Base-by-base conservation (phyloP, 768 basidiomycete genomes). In the Rhodotorula babjevae region DNA sequence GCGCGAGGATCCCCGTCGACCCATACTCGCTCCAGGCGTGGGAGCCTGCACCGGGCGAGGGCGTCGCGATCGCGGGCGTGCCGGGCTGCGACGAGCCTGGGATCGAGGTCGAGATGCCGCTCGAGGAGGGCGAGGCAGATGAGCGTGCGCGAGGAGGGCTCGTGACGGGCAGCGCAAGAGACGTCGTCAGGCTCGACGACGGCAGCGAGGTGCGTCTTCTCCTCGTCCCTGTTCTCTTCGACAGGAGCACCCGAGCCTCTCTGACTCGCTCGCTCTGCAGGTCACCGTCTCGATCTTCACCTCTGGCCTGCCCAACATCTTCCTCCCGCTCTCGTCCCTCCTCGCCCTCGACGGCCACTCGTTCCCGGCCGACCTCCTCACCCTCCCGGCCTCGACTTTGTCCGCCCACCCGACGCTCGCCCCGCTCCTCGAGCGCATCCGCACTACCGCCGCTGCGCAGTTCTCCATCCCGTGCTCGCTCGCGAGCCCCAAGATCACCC, bases 251-350 rank as follows among this genome's bases (percentile, higher is more conserved):
- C 50, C 6, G 23, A 9, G 6, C 25, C 19, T 44, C 53, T 29
- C 21, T 18, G 2, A 31, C 29, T 40, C 12, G 29, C 1, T n/a
- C 2, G 3, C 9, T 15, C 23, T 25, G 15, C 73, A 75, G 73
- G 53, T 76, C 49, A 33, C 57, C 36, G 53, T 74, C 31, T 76
- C 76, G 2, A 23, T 76, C 52, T 42, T 74, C 42, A 56, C 66
- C 27, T 55, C 72, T 14, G 76, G 76, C 23, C 66, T 76, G 1
- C 72, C 76, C 10, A 76, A 76, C 67, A 53, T 76, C 40, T 73
- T 76, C 46, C 23, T 76, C 50, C 61, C 64, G 14, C 29, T 71
- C 57, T 42, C 63, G 7, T 66, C 67, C 5, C 69, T 76, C 47
- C n/a, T 21, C 14, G 18, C 50, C 7, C 52, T 64, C 21, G 46